Evolutionary conservation across 306 rosid genomes (phyloP), one percentile per base, ranked within the genome.

Genomic region (Sesbania bispinosa): DNA sequence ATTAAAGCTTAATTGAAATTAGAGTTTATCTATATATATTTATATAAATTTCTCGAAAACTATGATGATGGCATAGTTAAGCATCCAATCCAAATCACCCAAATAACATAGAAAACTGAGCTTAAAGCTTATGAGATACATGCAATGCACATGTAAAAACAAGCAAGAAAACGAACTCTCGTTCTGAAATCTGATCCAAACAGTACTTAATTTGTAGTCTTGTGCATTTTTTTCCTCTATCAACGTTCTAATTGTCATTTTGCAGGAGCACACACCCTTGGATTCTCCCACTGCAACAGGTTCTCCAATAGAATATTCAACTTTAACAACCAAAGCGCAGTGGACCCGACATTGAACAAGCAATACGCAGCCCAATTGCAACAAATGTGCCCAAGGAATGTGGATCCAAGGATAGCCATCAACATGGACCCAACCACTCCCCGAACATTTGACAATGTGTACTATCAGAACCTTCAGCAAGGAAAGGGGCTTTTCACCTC

Each of bases 341-440:
- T 84, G 51, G 96, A 88, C 83, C 88, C 86, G 2, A 60, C 91
- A 4, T 0, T 91, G 43, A 67, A 80, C 78, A 67, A 10, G 19
- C 5, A 42, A 4, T 91, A 88, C 7, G 88, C 81, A 7, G 0
- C 9, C 16, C 80, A 80, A 38, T 81, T 91, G 8, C 80, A 47
- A 36, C 47, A 67, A 5, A 75, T 77, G 90, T 91, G 96, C 70
- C 97, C 93, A 0, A 76, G 18, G 43, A 74, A 78, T 16, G 97
- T 91, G 36, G 82, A 85, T 39, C 87, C 93, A 10, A 33, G 38
- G 2, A 84, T 87, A 43, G 97, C 96, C 89, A 77, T 88, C 82
- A 39, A 87, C 81, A 88, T 91, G 96, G 97, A 91, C 84, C 97
- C 96, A 43, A 79, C 39, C 42, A 88, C 91, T 0, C 97, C 97